Percentiles rank a stretch among this genome's conserved stretches.
Conservation (phyloP, 2,329 filamentous ascomycete genomes). For the Neoarthrinium moseri region DNA sequence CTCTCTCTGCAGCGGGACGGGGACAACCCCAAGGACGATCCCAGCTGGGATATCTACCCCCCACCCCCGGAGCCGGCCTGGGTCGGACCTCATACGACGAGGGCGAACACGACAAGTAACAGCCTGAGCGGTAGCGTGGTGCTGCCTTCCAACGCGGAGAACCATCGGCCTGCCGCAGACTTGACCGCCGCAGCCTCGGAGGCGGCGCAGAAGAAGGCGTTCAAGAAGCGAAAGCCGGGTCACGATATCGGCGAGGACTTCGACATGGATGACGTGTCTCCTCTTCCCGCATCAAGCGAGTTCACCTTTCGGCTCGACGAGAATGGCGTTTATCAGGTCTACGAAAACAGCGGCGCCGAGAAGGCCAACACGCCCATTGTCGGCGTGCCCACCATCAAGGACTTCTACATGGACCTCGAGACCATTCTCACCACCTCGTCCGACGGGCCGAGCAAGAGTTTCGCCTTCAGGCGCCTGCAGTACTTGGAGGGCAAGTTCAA, state of each 20-base stretch:
- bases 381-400: conserved; percentile 84
- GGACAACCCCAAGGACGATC: conserved; percentile 86
- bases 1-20: conserved; percentile 78
- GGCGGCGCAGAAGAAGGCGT: conserved; percentile 40
- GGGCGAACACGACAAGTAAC: conserved; percentile 31
- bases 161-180: conserved; percentile 21
- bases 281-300: conserved; percentile 68
- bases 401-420: conserved; percentile 95
- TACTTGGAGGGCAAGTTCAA: conserved; percentile 98
- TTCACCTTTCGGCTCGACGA: conserved; percentile 79
- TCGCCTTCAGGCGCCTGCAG: conserved; percentile 89
- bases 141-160: conserved; percentile 28
- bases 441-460: conserved; percentile 94
- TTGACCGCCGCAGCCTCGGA: conserved; percentile 31
- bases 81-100: conserved; percentile 53
- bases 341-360: conserved; percentile 64
- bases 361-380: conserved; percentile 69
- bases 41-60: conserved; percentile 85
- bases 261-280: conserved; percentile 72
- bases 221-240: conserved; percentile 76
- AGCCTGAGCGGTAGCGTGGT: conserved; percentile 44
- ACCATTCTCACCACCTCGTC: conserved; percentile 84
- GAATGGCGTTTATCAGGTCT: conserved; percentile 90
- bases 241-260: conserved; percentile 93
- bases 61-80: conserved; percentile 89